Percentiles rank a stretch among this genome's conserved stretches.
phyloP scores from a whole-genome alignment of 805 yeast species.

The Schizosaccharomyces lindneri region DNA sequence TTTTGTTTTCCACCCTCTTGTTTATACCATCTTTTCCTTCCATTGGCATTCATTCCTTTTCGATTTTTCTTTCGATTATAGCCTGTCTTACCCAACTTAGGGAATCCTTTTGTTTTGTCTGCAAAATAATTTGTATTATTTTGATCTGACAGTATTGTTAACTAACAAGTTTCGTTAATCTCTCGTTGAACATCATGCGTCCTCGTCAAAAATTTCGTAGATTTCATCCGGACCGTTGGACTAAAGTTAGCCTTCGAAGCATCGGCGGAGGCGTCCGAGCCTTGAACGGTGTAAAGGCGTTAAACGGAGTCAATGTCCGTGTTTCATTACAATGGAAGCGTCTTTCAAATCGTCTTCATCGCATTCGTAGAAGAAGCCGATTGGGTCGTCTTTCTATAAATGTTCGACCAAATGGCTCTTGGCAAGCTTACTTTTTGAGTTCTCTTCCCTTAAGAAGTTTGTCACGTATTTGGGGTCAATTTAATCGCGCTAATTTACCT shows the following conservation, averaged over 20 bases:
- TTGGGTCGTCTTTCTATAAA: not conserved
- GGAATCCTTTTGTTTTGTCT: too few species aligned
- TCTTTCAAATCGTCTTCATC: not conserved
- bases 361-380: not conserved
- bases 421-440: constrained; percentile 2
- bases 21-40: too few species aligned
- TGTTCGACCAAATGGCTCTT: not conserved
- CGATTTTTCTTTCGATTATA: too few species aligned
- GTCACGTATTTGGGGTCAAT: constrained; percentile 83
- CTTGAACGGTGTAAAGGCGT: not conserved
- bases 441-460: constrained; percentile 63
- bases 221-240: not conserved
- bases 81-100: too few species aligned
- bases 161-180: not conserved
- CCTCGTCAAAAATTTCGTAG: not conserved
- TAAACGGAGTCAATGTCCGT: not conserved
- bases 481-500: constrained; percentile 65
- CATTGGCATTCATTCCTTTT: too few species aligned
- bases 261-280: not conserved
- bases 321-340: not conserved
- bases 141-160: not conserved
- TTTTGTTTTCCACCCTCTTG: too few species aligned
- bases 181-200: not conserved
- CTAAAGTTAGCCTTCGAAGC: not conserved
- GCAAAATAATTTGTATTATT: too few species aligned